Percentiles rank a stretch among this genome's conserved stretches.
phyloP scores from a whole-genome alignment of 2,329 filamentous ascomycete species.

The Trichoderma guizhouense region DNA sequence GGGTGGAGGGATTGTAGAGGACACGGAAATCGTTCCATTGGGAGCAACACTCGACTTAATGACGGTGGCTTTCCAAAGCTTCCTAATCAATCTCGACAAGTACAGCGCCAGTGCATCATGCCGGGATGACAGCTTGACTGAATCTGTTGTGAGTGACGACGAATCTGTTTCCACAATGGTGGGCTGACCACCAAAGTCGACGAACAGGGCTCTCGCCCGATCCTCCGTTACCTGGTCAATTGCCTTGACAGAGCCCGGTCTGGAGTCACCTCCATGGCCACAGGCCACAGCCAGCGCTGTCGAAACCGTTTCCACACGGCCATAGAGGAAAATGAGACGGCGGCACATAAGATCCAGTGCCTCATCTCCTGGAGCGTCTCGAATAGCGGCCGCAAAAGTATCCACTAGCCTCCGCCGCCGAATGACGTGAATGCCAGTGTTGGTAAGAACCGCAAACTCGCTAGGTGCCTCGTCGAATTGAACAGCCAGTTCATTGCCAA shows the following conservation, averaged over 20 bases:
- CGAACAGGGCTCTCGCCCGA: conserved; percentile 79
- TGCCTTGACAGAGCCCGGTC: conserved; percentile 69
- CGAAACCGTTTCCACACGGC: conserved; percentile 82
- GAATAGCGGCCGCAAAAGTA: conserved; percentile 80
- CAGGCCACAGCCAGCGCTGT: conserved; percentile 93
- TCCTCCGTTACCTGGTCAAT: conserved; percentile 85
- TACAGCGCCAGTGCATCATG: conserved; percentile 88
- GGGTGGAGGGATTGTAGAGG: conserved; percentile 60
- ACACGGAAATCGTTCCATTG: conserved; percentile 60
- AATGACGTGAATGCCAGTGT: conserved; percentile 83
- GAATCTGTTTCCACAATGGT: conserved; percentile 75
- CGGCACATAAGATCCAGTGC: conserved; percentile 78
- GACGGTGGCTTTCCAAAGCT: conserved; percentile 80
- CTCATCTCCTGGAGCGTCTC: conserved; percentile 70
- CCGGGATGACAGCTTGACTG: conserved; percentile 80
- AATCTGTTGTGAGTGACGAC: conserved; percentile 69
- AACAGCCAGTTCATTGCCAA: conserved; percentile 93
- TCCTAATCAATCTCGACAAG: conserved; percentile 80
- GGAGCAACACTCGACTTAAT: conserved; percentile 53
- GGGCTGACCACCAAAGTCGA: conserved; percentile 87
- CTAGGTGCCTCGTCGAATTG: conserved; percentile 82
- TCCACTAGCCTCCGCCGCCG: conserved; percentile 83
- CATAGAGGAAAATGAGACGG: conserved; percentile 81
- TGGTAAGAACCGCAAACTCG: conserved; percentile 89
- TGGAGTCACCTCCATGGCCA: conserved; percentile 77